These are phyloP conservation scores for Beta lomatogona DNA, from an alignment of 179 eudicot genomes.

Conservation along the genomic window DNA sequence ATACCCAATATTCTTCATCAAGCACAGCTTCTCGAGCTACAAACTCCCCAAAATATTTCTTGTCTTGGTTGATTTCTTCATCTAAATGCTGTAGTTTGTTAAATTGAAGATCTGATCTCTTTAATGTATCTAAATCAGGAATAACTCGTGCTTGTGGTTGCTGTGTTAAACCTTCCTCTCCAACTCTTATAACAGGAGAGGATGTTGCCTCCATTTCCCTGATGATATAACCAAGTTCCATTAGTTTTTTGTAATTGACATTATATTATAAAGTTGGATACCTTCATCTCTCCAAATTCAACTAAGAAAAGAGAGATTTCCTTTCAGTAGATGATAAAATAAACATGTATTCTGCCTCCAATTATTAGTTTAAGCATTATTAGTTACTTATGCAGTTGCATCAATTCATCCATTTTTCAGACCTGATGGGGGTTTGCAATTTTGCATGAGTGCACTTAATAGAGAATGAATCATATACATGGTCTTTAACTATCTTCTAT, in stretches of 20 bases:
- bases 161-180: conserved; percentile 11
- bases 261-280: background rate
- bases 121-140: conserved; percentile 10
- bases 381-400: too few relatives aligned
- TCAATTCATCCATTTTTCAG: too few relatives aligned
- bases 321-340: too few relatives aligned
- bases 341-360: too few relatives aligned
- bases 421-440: too few relatives aligned
- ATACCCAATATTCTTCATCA: conserved; percentile 81
- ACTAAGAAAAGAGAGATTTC: too few relatives aligned
- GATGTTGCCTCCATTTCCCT: conserved; percentile 43
- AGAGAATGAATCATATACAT: too few relatives aligned
- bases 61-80: conserved; percentile 27
- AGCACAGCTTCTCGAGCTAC: conserved; percentile 61
- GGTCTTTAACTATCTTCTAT: too few relatives aligned
- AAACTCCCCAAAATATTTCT: conserved; percentile 54
- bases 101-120: conserved; percentile 36
- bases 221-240: conserved; percentile 14
- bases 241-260: background rate
- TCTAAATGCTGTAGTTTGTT: conserved; percentile 45
- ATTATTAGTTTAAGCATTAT: too few relatives aligned
- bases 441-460: too few relatives aligned
- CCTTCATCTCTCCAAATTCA: background rate
- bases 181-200: background rate
- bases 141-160: background rate